A percentile compares a stretch with the other conserved stretches of the same genome.
phyloP scores from a whole-genome alignment of 768 basidiomycete genomes.

The Lyophyllum semitale region DNA sequence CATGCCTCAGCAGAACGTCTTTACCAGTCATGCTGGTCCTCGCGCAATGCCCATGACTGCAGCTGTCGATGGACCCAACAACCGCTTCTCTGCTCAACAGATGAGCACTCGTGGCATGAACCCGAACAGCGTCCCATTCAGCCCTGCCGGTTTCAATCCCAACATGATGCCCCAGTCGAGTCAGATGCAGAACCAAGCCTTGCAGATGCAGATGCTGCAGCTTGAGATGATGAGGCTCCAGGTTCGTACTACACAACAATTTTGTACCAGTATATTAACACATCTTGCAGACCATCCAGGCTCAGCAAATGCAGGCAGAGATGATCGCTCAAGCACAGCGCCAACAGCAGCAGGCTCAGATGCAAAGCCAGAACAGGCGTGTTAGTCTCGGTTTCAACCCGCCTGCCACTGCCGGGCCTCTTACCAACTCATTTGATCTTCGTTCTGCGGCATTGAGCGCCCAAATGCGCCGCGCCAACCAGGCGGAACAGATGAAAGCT shows the following conservation, averaged over 20 bases:
- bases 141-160: slow-evolving; percentile 47
- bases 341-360: slow-evolving; percentile 49
- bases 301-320: slow-evolving; percentile 77
- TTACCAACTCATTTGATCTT: slow-evolving; percentile 63
- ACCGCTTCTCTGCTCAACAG: slow-evolving; percentile 62
- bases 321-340: slow-evolving; percentile 60
- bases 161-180: slow-evolving; percentile 45
- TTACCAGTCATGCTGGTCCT: slow-evolving; percentile 39
- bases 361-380: slow-evolving; percentile 48
- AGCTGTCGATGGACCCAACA: slow-evolving; percentile 68
- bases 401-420: slow-evolving; percentile 77
- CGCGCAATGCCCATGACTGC: slow-evolving; percentile 66
- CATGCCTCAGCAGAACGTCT: slow-evolving; percentile 52
- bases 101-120: slow-evolving; percentile 53
- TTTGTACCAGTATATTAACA: slow-evolving; percentile 1
- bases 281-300: slow-evolving; percentile 57
- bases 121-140: slow-evolving; percentile 58
- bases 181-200: slow-evolving; percentile 57
- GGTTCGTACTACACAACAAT: slow-evolving; percentile 41
- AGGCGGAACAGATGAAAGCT: slow-evolving; percentile 65
- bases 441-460: slow-evolving; percentile 54
- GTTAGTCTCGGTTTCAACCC: slow-evolving; percentile 48
- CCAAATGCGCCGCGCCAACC: slow-evolving; percentile 68
- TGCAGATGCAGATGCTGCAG: slow-evolving; percentile 87
- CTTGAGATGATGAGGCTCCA: slow-evolving; percentile 81